Conservation (phyloP, 2,329 filamentous ascomycete species). For the Teratosphaeria viscida region DNA sequence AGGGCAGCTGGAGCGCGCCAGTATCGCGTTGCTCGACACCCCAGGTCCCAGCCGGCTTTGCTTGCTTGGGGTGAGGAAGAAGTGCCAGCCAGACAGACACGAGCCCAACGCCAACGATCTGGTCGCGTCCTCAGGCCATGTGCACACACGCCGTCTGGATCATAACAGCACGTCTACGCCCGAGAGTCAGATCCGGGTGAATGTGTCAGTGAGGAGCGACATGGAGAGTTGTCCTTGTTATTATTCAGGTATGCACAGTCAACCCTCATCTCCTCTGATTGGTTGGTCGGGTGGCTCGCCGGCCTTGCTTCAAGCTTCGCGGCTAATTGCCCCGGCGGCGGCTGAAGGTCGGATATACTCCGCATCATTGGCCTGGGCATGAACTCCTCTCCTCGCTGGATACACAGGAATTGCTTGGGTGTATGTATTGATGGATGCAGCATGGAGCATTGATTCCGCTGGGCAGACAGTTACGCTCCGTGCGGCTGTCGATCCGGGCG, state of each 20-base stretch:
- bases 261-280: not conserved
- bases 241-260: not conserved
- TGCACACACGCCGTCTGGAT: not conserved
- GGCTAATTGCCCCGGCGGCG: not conserved
- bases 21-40: not conserved
- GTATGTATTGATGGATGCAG: slow-evolving; percentile 19
- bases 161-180: not conserved
- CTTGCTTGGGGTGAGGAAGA: not conserved
- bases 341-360: not conserved
- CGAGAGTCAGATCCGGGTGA: not conserved
- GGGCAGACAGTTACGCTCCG: slow-evolving; percentile 21
- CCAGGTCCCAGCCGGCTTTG: slow-evolving; percentile 4
- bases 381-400: not conserved
- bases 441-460: slow-evolving; percentile 25
- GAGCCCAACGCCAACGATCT: not conserved
- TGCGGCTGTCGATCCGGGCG: slow-evolving; percentile 11
- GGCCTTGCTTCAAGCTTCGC: not conserved
- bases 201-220: not conserved
- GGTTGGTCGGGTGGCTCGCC: not conserved
- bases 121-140: not conserved
- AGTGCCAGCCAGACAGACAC: not conserved
- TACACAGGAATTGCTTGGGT: not conserved
- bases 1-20: not conserved
- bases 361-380: not conserved
- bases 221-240: not conserved